A percentile compares a stretch with the other conserved stretches of the same genome.
phyloP scores from a whole-genome alignment of 2,329 filamentous ascomycete species.

The Alternaria novae-zelandiae region DNA sequence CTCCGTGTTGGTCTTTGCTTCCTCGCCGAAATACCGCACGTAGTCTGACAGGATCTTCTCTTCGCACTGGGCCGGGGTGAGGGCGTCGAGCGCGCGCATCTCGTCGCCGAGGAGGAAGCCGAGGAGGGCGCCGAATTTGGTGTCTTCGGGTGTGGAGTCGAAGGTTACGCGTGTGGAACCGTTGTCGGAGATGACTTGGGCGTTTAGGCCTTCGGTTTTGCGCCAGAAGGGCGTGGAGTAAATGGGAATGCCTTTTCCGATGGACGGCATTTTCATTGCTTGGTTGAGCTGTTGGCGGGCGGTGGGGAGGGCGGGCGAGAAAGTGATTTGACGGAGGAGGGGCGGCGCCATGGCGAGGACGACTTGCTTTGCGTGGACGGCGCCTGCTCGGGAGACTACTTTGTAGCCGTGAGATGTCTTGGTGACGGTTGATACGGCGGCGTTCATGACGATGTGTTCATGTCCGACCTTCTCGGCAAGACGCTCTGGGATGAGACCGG shows the following conservation, averaged over 20 bases:
- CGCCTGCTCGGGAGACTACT: conserved; percentile 21
- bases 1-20: conserved; percentile 18
- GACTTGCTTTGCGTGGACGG: conserved; percentile 52
- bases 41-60: conserved; percentile 17
- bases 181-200: conserved; percentile 35
- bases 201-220: conserved; percentile 50
- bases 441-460: conserved; percentile 23
- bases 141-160: conserved; percentile 24
- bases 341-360: conserved; percentile 59
- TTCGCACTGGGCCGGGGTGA: neutral
- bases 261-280: conserved; percentile 54
- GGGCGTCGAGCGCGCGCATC: conserved; percentile 20
- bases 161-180: conserved; percentile 21
- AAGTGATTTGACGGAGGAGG: conserved; percentile 54
- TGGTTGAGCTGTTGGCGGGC: conserved; percentile 49
- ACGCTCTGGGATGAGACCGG: conserved; percentile 23
- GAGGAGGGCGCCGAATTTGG: conserved; percentile 27
- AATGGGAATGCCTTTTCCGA: conserved; percentile 59
- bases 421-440: conserved; percentile 21
- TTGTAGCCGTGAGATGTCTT: conserved; percentile 16
- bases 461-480: conserved; percentile 22
- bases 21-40: conserved; percentile 19
- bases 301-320: conserved; percentile 55
- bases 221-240: conserved; percentile 58
- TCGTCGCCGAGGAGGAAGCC: conserved; percentile 32